A percentile compares a stretch with the other conserved stretches of the same genome.
Conservation (phyloP, 257 asterid species). For the Salvia miltiorrhiza region DNA sequence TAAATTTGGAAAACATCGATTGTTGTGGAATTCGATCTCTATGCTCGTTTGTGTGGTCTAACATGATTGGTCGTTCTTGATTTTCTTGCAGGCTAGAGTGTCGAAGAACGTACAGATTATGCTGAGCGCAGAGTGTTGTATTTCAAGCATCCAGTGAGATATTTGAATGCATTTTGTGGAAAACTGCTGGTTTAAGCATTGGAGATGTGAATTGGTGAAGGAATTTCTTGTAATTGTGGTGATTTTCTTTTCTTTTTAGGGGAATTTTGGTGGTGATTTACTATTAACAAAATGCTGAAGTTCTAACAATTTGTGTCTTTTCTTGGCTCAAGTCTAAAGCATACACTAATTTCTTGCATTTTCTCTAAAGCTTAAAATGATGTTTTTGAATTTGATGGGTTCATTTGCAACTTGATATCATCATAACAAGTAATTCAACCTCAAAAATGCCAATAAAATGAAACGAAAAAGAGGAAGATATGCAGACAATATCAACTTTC, state of each 20-base stretch:
- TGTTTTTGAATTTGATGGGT: not conserved
- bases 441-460: not conserved
- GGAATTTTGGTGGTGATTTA: not conserved
- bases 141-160: slow-evolving; percentile 1
- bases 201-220: not conserved
- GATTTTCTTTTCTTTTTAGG: not conserved
- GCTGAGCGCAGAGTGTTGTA: slow-evolving; percentile 1
- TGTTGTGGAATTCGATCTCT: not conserved
- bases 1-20: too few relatives aligned
- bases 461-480: not conserved
- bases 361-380: too few relatives aligned
- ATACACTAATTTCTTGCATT: not conserved
- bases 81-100: slow-evolving; percentile 18
- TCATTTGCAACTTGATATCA: not conserved
- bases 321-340: not conserved
- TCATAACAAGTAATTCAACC: not conserved
- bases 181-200: not conserved
- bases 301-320: not conserved
- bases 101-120: slow-evolving; percentile 1
- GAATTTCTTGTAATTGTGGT: not conserved
- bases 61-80: not conserved
- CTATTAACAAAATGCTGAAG: not conserved
- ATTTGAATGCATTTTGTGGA: not conserved
- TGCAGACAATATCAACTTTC: not conserved
- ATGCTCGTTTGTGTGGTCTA: not conserved